Percentiles rank a stretch among this genome's conserved stretches.
Evolutionary conservation across 1,139 yeast species (phyloP).

Genomic region (Lodderomyces pseudojiufengensis): DNA sequence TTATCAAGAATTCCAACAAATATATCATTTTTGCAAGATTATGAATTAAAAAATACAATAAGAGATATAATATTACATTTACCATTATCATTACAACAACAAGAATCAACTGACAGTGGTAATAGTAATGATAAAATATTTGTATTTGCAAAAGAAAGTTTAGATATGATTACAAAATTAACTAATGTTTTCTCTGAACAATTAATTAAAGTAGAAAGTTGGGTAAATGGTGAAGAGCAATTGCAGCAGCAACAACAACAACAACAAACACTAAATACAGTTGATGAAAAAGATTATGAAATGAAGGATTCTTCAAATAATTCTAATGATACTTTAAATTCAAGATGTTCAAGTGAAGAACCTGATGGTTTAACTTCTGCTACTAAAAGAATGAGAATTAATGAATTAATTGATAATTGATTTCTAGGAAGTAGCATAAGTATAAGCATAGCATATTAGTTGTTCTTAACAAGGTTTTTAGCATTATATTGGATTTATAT

Average conservation of each 20-base stretch:
- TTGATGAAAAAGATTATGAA: constrained; percentile 8
- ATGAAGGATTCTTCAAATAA: constrained; percentile 8
- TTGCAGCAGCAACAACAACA: constrained; percentile 2
- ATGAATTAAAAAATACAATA: constrained; percentile 60
- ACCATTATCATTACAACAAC: constrained; percentile 45
- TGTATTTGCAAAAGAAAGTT: constrained; percentile 80
- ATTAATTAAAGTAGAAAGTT: constrained; percentile 75
- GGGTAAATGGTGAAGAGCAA: constrained; percentile 56
- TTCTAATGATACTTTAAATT: constrained; percentile 1
- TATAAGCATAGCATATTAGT: no score
- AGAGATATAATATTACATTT: constrained; percentile 72
- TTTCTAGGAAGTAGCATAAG: no score
- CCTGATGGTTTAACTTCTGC: constrained; percentile 13
- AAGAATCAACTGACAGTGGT: constrained; percentile 4
- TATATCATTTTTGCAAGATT: constrained; percentile 12
- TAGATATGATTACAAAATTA: constrained; percentile 82
- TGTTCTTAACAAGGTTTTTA: no score
- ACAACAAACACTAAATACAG: neutral
- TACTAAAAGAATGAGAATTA: constrained; percentile 15
- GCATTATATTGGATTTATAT: no score
- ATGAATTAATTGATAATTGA: constrained; percentile 6
- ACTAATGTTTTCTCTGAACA: constrained; percentile 83
- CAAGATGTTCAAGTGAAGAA: constrained; percentile 12
- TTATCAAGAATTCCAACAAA: constrained; percentile 1
- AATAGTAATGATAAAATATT: constrained; percentile 59